Evolutionary conservation across 441 rosid species (phyloP).

Genomic region (Capsella rubella): DNA sequence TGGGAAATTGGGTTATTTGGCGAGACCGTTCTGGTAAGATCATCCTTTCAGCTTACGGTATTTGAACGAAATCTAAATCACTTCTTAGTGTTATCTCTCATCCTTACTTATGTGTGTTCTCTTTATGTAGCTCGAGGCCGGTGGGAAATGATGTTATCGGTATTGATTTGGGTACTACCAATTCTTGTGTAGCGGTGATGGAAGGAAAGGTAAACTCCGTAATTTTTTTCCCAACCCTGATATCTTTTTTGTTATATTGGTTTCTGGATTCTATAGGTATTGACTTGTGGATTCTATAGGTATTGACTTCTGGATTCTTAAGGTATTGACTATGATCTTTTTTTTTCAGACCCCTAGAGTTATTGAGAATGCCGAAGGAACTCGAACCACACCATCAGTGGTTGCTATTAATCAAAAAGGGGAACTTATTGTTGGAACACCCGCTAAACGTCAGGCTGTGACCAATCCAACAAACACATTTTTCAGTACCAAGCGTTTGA

Average conservation of each 20-base stretch:
- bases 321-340: conserved; percentile 19
- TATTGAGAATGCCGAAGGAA: conserved; percentile 67
- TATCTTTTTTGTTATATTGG: not conserved
- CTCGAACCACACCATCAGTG: conserved; percentile 65
- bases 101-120: conserved; percentile 5
- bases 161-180: conserved; percentile 70
- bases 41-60: not conserved
- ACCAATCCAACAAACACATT: conserved; percentile 42
- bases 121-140: conserved; percentile 54
- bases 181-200: conserved; percentile 66
- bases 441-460: conserved; percentile 57
- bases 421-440: conserved; percentile 59
- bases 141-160: conserved; percentile 63
- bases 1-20: conserved; percentile 47
- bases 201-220: conserved; percentile 57
- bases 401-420: conserved; percentile 64
- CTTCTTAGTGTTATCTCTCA: conserved; percentile 5
- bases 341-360: conserved; percentile 56
- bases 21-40: conserved; percentile 61
- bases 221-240: not conserved
- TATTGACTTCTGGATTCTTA: not conserved
- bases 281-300: not conserved
- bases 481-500: conserved; percentile 39
- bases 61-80: not conserved
- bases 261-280: not conserved